Conservation (phyloP, 23 red algal genomes). For the Cyanidioschyzon merolae region DNA sequence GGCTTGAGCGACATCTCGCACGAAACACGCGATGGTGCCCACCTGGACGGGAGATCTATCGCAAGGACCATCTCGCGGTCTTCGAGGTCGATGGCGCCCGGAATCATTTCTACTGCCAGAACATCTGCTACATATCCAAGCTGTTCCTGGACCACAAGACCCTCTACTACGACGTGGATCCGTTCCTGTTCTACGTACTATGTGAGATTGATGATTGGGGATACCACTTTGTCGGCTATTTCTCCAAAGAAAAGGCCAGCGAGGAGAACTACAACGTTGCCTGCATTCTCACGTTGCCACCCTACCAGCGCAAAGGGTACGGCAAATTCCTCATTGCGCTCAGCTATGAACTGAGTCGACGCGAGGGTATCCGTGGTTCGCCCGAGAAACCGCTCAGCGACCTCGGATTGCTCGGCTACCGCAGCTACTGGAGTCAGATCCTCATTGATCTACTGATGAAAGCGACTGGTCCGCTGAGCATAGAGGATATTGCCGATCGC, state of each 20-base stretch:
- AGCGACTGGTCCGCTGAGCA: constrained; percentile 24
- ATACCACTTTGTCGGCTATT: constrained; percentile 91
- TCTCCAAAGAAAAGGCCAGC: constrained; percentile 92
- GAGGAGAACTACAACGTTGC: constrained; percentile 99
- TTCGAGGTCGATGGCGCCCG: constrained; percentile 91
- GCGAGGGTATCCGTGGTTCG: constrained; percentile 71
- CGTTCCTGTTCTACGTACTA: constrained; percentile 98
- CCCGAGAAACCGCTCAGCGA: constrained; percentile 96
- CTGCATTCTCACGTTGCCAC: constrained; percentile 90
- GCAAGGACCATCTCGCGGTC: constrained; percentile 67
- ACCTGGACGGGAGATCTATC: constrained; percentile 85
- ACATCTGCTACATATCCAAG: constrained; percentile 97
- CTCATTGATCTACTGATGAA: constrained; percentile 69
- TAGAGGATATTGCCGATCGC: constrained; percentile 67
- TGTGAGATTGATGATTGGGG: constrained; percentile 75
- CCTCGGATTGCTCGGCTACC: constrained; percentile 86
- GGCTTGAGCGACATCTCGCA: constrained; percentile 44
- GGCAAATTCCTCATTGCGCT: constrained; percentile 98
- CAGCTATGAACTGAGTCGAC: constrained; percentile 84
- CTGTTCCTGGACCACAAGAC: constrained; percentile 99
- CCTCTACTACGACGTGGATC: constrained; percentile 97
- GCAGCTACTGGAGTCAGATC: constrained; percentile 92
- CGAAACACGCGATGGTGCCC: constrained; percentile 53
- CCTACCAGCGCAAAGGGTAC: constrained; percentile 93
- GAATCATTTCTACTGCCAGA: constrained; percentile 88